phyloP scores from a whole-genome alignment of 352 stramenopile genomes.

The Phytophthora aleatoria region DNA sequence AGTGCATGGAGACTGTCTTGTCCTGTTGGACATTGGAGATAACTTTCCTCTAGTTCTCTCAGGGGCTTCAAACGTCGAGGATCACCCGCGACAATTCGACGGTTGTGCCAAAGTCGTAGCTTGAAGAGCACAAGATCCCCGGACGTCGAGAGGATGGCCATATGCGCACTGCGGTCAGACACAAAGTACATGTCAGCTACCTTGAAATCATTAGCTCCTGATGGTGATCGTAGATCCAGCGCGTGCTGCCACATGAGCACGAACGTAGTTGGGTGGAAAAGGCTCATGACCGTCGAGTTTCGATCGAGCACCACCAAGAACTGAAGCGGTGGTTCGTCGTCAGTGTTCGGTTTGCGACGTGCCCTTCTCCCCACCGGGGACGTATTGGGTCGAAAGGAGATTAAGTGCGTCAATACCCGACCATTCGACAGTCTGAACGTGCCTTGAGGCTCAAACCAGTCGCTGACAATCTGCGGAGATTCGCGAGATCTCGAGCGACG shows the following conservation, averaged over 20 bases:
- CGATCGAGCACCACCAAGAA: conserved; percentile 38
- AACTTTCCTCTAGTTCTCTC: conserved; percentile 13
- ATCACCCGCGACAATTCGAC: conserved; percentile 31
- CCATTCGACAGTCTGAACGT: conserved; percentile 1
- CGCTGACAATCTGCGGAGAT: conserved; percentile 27
- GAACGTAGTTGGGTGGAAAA: conserved; percentile 31
- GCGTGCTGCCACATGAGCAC: conserved; percentile 34
- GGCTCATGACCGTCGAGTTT: conserved; percentile 22
- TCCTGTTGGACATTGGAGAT: conserved; percentile 20
- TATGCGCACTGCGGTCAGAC: conserved; percentile 29
- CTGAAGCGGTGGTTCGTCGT: conserved; percentile 24
- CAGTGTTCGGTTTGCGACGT: conserved; percentile 6
- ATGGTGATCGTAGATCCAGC: conserved; percentile 25
- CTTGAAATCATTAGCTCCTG: conserved; percentile 1
- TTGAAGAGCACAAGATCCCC: conserved; percentile 34
- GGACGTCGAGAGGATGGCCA: conserved; percentile 28
- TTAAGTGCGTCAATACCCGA: conserved; percentile 15
- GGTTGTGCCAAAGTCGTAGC: conserved; percentile 35
- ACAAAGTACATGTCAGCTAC: conserved; percentile 30
- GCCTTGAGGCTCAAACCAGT: conserved; percentile 29
- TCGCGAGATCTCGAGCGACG: conserved; percentile 4
- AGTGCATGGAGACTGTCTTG: conserved; percentile 16
- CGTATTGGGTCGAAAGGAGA: conserved; percentile 30
- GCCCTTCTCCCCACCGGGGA: conserved; percentile 15
- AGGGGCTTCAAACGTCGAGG: conserved; percentile 26